Evolutionary conservation across 139 green algal genomes (phyloP).

Genomic region (Chlorella sorokiniana): DNA sequence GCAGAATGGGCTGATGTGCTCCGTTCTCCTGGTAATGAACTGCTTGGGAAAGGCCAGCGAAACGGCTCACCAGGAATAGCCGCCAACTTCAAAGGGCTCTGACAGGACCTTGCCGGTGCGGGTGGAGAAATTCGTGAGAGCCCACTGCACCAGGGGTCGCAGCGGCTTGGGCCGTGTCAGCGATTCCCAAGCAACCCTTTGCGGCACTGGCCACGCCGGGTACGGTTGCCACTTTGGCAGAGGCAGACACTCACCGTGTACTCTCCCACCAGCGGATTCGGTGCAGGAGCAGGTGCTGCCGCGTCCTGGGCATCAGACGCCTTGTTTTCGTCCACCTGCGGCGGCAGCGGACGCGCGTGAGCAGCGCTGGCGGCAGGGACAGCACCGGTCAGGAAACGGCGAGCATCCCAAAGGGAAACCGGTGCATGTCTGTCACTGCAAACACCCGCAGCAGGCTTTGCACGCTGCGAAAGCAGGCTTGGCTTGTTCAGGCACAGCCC

Average conservation of each 20-base stretch:
- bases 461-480: too few relatives aligned
- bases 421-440: too few relatives aligned
- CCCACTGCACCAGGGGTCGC: slow-evolving; percentile 32
- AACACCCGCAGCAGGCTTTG: too few relatives aligned
- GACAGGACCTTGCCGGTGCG: slow-evolving; percentile 59
- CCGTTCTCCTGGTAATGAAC: too few relatives aligned
- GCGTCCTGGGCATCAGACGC: not conserved
- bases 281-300: not conserved
- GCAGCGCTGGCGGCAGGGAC: not conserved
- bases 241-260: slow-evolving; percentile 21
- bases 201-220: too few relatives aligned
- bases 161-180: not conserved
- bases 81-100: slow-evolving; percentile 75
- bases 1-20: too few relatives aligned
- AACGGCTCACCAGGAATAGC: slow-evolving; percentile 72
- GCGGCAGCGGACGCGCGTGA: too few relatives aligned
- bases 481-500: too few relatives aligned
- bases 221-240: too few relatives aligned
- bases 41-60: too few relatives aligned
- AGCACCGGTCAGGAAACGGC: too few relatives aligned
- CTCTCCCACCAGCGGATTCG: slow-evolving; percentile 33
- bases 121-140: slow-evolving; percentile 15
- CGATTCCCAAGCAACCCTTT: not conserved
- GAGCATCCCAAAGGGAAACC: too few relatives aligned
- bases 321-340: slow-evolving; percentile 17